phyloP scores from a whole-genome alignment of 139 green algal genomes.

The Chlamydomonas schloesseri region DNA sequence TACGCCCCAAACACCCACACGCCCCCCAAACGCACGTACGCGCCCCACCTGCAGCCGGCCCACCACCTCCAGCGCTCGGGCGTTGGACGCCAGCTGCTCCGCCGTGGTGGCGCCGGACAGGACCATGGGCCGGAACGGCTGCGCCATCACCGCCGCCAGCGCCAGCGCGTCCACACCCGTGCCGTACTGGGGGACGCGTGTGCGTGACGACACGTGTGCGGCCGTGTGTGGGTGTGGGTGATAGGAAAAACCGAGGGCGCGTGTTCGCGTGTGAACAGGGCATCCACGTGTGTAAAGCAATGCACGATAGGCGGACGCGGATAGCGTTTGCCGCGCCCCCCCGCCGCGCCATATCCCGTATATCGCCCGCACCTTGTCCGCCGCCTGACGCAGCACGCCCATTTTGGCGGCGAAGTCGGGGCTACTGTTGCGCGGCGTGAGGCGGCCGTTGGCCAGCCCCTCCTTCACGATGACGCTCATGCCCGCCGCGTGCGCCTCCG shows the following conservation, averaged over 20 bases:
- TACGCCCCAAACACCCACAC: no score
- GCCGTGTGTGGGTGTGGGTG: no score
- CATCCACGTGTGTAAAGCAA: no score
- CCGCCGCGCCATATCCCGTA: no score
- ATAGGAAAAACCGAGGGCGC: no score
- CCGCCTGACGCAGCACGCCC: conserved; percentile 4
- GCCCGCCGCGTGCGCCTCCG: conserved; percentile 54
- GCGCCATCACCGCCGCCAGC: conserved; percentile 54
- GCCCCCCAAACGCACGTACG: background rate
- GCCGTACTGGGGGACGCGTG: conserved; percentile 10
- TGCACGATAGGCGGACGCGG: no score
- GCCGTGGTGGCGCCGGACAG: conserved; percentile 52
- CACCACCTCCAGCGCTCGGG: conserved; percentile 45
- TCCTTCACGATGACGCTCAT: conserved; percentile 77
- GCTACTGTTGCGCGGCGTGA: conserved; percentile 36
- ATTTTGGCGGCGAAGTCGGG: conserved; percentile 18
- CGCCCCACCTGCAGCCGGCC: conserved; percentile 17
- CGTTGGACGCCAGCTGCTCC: conserved; percentile 58
- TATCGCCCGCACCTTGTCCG: conserved; percentile 38
- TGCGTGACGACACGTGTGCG: no score
- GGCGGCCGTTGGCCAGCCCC: conserved; percentile 71
- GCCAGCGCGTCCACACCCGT: conserved; percentile 51
- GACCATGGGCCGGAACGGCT: conserved; percentile 65
- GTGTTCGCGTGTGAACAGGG: no score
- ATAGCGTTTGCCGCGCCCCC: no score